phyloP scores from a whole-genome alignment of 495 filamentous ascomycete species.

The Parathielavia hyrcaniae region DNA sequence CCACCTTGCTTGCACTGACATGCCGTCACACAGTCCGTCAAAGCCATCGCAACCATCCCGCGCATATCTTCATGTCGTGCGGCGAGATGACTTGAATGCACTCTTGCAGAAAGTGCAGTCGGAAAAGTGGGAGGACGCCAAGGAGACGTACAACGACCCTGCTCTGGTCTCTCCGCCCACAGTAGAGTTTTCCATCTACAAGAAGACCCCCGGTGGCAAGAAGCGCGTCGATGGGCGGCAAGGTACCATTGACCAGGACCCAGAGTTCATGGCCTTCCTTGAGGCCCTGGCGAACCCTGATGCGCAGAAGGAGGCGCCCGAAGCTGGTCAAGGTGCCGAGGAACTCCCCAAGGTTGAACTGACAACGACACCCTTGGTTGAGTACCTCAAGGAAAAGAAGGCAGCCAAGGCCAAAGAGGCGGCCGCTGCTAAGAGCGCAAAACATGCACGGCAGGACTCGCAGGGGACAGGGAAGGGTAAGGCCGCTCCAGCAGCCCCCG shows the following conservation, averaged over 20 bases:
- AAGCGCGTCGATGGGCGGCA: conserved; percentile 75
- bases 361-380: conserved; percentile 78
- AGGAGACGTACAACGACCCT: conserved; percentile 58
- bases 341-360: conserved; percentile 53
- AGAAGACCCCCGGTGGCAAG: conserved; percentile 62
- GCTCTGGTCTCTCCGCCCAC: conserved; percentile 66
- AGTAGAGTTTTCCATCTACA: conserved; percentile 76
- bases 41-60: conserved; percentile 71
- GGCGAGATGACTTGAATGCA: conserved; percentile 50
- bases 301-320: conserved; percentile 36
- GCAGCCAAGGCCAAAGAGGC: conserved; percentile 75
- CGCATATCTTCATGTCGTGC: conserved; percentile 69
- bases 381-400: conserved; percentile 85
- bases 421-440: conserved; percentile 43
- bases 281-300: conserved; percentile 78
- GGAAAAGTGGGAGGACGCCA: conserved; percentile 65
- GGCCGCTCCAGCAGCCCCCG: conserved; percentile 43
- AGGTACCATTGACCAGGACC: conserved; percentile 92
- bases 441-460: conserved; percentile 44
- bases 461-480: conserved; percentile 42
- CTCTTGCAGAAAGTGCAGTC: conserved; percentile 62
- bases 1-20: conserved; percentile 16
- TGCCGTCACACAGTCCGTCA: conserved; percentile 50
- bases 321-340: conserved; percentile 45
- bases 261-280: conserved; percentile 89